Base-by-base conservation (phyloP, 2,329 filamentous ascomycete genomes). In the Mycosphaerella sp. region DNA sequence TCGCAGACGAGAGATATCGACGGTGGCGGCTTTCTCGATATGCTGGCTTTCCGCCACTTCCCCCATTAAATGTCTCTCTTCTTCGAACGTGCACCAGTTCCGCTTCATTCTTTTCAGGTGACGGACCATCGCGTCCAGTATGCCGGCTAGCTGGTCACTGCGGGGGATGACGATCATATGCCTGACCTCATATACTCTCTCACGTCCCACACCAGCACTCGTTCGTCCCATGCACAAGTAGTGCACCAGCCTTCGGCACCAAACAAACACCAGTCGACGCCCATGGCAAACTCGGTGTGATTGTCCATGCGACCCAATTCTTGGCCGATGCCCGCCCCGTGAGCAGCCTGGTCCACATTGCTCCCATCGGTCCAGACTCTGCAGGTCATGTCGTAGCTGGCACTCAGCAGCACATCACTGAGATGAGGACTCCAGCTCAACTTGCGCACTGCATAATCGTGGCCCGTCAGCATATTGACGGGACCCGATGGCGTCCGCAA, bases 351-450 rank as follows among this genome's bases (percentile, higher is more conserved):
- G 14, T 75, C 74, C 56, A 75, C 72, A 4, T 73, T 71, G 32
- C 76, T 80, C n/a, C 82, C 87, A 66, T 97, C 93, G 9, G 84
- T 89, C 93, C 93, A 98, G 44, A 96, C 77, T 28, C 93, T 81
- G 60, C 93, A 94, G 5, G 88, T 95, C 93, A 98, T 98, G 71
- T 98, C 93, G 70, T 98, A 98, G 66, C 89, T 93, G 1, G 87
- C 91, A 61, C 84, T 93, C 37, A 95, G 77, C 37, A 98, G 71
- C 8, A 95, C 79, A 66, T 97, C 88, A 52, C 84, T 83, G n/a
- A 93, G 79, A 73, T 98, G 93, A 8, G 93, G 93, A 63, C 87
- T 94, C 91, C 93, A 98, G 5, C 87, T 81, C 4, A 98, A 65
- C 58, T 86, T 83, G 42, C 90, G 78, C 21, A 97, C 84, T 2